Evolutionary conservation across 2,329 filamentous ascomycete species (phyloP), one percentile per base, ranked within the genome.

Genomic region (Aspergillus nomiae): DNA sequence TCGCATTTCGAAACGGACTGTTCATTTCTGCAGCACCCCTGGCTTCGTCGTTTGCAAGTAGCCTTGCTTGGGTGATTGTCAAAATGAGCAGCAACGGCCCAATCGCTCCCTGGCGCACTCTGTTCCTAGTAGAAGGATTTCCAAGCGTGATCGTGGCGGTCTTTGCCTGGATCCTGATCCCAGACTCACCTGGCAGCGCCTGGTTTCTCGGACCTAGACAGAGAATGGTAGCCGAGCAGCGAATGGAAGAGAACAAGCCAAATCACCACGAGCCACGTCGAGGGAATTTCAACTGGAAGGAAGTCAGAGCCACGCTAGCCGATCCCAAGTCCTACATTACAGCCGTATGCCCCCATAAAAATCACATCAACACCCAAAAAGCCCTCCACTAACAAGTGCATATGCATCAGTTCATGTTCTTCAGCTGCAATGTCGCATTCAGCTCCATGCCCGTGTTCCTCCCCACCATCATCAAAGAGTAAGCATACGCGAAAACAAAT

Each of bases 361-460:
- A 32, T 21, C 26, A n/a, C n/a, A 9, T 4, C n/a, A 21, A 36
- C 8, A 16, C 2, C 38, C 38, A 4, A 24, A 19, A 12, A 30
- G 14, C 24, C 12, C 12, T 12, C 16, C 24, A 38, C 21, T 43
- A 36, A 41, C 46, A 12, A 28, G 16, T 19, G 14, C n/a, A 30
- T 14, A 21, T 21, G 34, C n/a, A 24, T 50, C 60, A 80, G 78
- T 78, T 87, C 69, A 96, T 96, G 86, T 92, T 96, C 82, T 93
- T 96, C 81, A 87, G 90, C 76, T 89, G 90, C 73, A 96, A 97
- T 77, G 90, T 96, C 75, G 90, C 92, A 14, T 97, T 96, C 81
- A 89, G 89, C 72, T 94, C 91, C 26, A 88, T 96, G 74, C 93
- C 93, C 3, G 91, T 95, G 56, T 96, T 96, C 74, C 84, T 96